Evolutionary conservation across 306 rosid genomes (phyloP).

Genomic region (Castanospermum australe): DNA sequence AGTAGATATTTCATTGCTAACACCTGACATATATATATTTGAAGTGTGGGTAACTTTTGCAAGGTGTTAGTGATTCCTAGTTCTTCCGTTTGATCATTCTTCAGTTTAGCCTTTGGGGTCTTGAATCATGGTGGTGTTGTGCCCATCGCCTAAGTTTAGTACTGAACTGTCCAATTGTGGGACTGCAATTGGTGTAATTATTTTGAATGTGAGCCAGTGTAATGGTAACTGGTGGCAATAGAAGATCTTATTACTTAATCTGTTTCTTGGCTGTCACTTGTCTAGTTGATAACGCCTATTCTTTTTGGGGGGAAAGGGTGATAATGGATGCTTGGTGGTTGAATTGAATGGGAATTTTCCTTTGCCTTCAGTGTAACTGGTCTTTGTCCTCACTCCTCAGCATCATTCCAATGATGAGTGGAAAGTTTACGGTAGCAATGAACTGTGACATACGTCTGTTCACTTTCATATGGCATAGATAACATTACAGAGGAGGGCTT

Average conservation of each 20-base stretch:
- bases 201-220: background rate
- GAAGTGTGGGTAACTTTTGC: background rate
- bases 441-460: too few relatives aligned
- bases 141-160: background rate
- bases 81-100: background rate
- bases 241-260: background rate
- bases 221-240: background rate
- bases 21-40: background rate
- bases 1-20: constrained; percentile 3
- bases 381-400: too few relatives aligned
- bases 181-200: background rate
- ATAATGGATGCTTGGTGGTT: background rate
- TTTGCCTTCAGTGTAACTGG: too few relatives aligned
- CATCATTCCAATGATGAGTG: too few relatives aligned
- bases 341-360: background rate
- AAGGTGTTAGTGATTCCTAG: background rate
- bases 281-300: background rate
- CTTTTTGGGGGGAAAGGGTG: too few relatives aligned
- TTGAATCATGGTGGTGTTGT: background rate
- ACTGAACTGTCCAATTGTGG: background rate
- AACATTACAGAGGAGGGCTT: too few relatives aligned
- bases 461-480: too few relatives aligned
- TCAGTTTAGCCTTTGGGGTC: background rate
- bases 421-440: too few relatives aligned
- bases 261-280: background rate